These are phyloP conservation scores for Stentor coeruleus DNA, from an alignment of 73 alveolate species.

Conservation along the genomic window DNA sequence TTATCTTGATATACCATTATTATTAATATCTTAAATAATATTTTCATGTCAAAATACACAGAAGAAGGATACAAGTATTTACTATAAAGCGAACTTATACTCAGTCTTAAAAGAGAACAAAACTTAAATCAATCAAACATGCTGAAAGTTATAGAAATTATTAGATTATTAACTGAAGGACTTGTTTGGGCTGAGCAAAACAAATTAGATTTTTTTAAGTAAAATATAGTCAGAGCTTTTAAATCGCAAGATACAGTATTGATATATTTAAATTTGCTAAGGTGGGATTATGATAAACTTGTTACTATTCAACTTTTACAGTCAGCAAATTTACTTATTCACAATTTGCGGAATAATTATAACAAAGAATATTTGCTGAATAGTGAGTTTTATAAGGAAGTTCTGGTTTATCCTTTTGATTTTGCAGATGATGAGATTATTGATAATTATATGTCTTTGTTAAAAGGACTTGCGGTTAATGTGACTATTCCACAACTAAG, in stretches of 20 bases:
- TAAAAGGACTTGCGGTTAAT: constrained; percentile 20
- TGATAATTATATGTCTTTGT: constrained; percentile 10
- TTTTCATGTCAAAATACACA: background rate
- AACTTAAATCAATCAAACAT: constrained; percentile 1
- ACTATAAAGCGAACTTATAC: background rate
- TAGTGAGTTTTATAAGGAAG: background rate
- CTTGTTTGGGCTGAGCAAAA: constrained; percentile 16
- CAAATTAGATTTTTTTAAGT: background rate
- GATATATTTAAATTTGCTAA: background rate
- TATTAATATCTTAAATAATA: background rate
- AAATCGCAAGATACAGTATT: background rate
- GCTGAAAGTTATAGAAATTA: background rate
- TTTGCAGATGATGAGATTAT: constrained; percentile 1
- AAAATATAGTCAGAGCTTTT: background rate
- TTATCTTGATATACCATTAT: too few relatives aligned
- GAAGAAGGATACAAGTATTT: background rate
- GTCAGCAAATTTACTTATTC: background rate
- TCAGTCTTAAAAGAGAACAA: background rate
- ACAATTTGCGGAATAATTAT: background rate
- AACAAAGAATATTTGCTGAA: background rate
- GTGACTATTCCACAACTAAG: background rate
- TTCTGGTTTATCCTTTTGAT: background rate
- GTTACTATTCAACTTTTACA: constrained; percentile 7
- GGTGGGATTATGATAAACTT: background rate
- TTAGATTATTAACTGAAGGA: background rate